Conservation (phyloP, 2,329 filamentous ascomycete species). For the Pseudocercospora eumusae region DNA sequence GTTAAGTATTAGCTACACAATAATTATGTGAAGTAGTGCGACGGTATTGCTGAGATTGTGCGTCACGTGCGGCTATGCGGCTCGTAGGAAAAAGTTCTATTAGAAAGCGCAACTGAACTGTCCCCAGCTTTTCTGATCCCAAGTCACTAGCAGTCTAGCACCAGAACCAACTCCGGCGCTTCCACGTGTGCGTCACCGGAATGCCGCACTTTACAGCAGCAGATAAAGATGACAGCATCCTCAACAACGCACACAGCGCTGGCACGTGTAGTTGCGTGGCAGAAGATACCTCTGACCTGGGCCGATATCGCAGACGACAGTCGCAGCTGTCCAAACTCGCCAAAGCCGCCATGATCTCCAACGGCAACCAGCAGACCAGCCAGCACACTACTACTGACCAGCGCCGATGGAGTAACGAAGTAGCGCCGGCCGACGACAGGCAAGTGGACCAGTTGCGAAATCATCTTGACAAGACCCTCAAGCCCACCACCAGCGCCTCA, state of each 20-base stretch:
- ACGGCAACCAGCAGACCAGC: conserved; percentile 16
- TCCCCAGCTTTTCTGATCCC: neutral
- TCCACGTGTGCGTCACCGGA: conserved; percentile 9
- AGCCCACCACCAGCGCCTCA: conserved; percentile 13
- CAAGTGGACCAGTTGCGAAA: conserved; percentile 37
- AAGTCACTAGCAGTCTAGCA: too few relatives aligned
- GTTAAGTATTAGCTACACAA: too few relatives aligned
- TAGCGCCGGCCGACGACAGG: conserved; percentile 26
- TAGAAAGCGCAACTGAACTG: too few relatives aligned
- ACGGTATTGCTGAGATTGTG: too few relatives aligned
- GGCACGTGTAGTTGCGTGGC: conserved; percentile 36
- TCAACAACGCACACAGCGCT: conserved; percentile 33
- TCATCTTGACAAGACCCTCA: conserved; percentile 37
- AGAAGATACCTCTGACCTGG: conserved; percentile 35
- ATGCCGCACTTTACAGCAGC: conserved; percentile 9
- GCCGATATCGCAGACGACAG: conserved; percentile 38
- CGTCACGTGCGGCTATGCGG: too few relatives aligned
- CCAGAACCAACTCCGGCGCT: neutral
- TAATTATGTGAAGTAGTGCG: too few relatives aligned
- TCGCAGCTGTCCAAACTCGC: conserved; percentile 37
- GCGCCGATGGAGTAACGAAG: conserved; percentile 27
- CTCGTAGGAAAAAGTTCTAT: too few relatives aligned
- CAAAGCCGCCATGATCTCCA: conserved; percentile 37
- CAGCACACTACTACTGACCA: conserved; percentile 21
- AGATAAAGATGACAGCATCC: conserved; percentile 10